These are phyloP conservation scores for Fusarium sublunatum DNA, from an alignment of 2,329 filamentous ascomycete genomes.

Conservation along the genomic window DNA sequence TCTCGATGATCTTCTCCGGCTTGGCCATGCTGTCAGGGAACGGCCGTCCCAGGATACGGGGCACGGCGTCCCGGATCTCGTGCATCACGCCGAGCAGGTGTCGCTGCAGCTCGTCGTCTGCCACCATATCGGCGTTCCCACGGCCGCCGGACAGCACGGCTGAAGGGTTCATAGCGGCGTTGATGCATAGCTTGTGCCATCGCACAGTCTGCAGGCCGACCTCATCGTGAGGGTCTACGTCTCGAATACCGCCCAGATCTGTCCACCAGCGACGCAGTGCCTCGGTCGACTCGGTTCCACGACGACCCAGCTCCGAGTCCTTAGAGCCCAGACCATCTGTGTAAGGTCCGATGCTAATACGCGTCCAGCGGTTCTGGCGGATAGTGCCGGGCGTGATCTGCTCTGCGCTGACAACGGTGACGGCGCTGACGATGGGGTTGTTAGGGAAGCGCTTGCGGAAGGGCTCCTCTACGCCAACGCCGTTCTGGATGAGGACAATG, in stretches of 20 bases:
- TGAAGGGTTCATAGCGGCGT: constrained; percentile 79
- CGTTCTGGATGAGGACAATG: constrained; percentile 77
- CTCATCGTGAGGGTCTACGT: constrained; percentile 73
- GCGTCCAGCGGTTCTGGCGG: constrained; percentile 78
- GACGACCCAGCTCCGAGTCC: constrained; percentile 47
- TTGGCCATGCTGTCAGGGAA: constrained; percentile 69
- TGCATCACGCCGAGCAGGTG: constrained; percentile 76
- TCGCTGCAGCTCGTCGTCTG: constrained; percentile 69
- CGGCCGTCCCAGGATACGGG: constrained; percentile 69
- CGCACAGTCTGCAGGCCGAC: constrained; percentile 75
- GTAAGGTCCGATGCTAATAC: constrained; percentile 76
- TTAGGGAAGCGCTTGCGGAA: constrained; percentile 71
- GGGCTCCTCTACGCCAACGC: constrained; percentile 75
- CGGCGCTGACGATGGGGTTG: constrained; percentile 72
- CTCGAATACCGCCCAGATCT: constrained; percentile 68
- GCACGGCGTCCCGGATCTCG: constrained; percentile 74
- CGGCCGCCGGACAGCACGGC: constrained; percentile 73
- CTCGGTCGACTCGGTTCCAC: constrained; percentile 57
- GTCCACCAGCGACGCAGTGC: constrained; percentile 66
- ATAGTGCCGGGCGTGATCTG: constrained; percentile 72
- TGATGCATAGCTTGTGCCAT: constrained; percentile 83
- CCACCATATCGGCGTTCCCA: constrained; percentile 73
- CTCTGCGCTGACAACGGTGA: constrained; percentile 76
- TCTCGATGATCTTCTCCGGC: constrained; percentile 71
- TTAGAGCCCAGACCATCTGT: constrained; percentile 59